These are phyloP conservation scores for Blastocystis sp. DNA, from an alignment of 352 stramenopile genomes.

Conservation along the genomic window DNA sequence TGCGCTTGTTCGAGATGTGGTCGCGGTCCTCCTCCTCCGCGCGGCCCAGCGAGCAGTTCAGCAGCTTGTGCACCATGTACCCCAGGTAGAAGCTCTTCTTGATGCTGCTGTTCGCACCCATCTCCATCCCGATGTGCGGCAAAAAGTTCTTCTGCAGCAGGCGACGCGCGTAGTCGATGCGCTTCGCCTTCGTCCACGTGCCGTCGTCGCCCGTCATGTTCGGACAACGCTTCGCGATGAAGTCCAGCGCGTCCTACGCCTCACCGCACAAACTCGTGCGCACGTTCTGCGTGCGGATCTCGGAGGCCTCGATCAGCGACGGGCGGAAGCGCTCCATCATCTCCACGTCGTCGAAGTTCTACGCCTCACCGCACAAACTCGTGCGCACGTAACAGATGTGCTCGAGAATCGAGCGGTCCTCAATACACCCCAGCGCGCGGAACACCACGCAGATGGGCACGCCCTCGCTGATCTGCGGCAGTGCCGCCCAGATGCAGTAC, in stretches of 20 bases:
- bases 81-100: constrained; percentile 95
- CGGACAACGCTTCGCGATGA: constrained; percentile 87
- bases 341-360: constrained; percentile 93
- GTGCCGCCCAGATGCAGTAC: constrained; percentile 64
- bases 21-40: constrained; percentile 97
- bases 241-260: constrained; percentile 85
- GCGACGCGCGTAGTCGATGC: constrained; percentile 94
- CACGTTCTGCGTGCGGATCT: constrained; percentile 94
- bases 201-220: constrained; percentile 73
- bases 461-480: constrained; percentile 41
- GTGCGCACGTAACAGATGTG: constrained; percentile 87
- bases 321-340: constrained; percentile 98
- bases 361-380: constrained; percentile 71
- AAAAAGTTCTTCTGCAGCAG: constrained; percentile 98
- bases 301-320: constrained; percentile 94
- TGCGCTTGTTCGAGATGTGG: constrained; percentile 99
- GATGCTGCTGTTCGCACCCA: constrained; percentile 80
- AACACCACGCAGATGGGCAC: constrained; percentile 98
- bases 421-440: constrained; percentile 89
- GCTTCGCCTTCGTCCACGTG: constrained; percentile 83
- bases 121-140: constrained; percentile 94
- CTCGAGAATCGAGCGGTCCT: constrained; percentile 96
- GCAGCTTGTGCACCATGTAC: constrained; percentile 98
- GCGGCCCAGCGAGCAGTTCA: constrained; percentile 95
- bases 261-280: background rate